Conservation (phyloP, 2,329 filamentous ascomycete species). For the Aspergillus puulaauensis region DNA sequence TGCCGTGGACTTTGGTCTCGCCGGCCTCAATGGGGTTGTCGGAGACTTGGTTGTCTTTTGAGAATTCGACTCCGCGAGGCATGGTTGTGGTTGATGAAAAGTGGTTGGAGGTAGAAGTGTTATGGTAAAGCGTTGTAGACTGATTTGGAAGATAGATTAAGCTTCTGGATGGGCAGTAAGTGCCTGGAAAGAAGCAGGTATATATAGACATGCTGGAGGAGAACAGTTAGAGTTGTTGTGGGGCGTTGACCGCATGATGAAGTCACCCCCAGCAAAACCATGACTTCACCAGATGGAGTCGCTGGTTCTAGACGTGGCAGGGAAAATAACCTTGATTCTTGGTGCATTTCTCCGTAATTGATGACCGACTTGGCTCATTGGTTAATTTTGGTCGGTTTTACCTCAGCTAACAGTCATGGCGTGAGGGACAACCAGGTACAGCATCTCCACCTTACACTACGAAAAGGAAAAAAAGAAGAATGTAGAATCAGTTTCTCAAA, state of each 20-base stretch:
- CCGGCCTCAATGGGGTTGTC: conserved; percentile 41
- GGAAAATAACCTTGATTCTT: background rate
- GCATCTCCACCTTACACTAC: background rate
- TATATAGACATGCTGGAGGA: background rate
- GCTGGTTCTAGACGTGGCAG: too few relatives aligned
- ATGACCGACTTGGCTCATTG: background rate
- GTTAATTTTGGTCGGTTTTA: too few relatives aligned
- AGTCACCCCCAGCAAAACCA: background rate
- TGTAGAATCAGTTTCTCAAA: background rate
- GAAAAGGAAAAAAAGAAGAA: background rate
- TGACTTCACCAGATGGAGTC: background rate
- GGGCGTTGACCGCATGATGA: background rate
- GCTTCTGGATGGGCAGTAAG: background rate
- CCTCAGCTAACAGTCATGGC: too few relatives aligned
- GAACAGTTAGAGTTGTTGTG: background rate
- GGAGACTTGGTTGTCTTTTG: conserved; percentile 35
- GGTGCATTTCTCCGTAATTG: background rate
- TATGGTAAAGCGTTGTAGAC: too few relatives aligned
- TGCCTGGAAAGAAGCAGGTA: background rate
- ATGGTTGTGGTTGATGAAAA: conserved; percentile 19
- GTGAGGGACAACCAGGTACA: background rate
- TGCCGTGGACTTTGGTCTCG: conserved; percentile 36
- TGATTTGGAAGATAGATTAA: background rate
- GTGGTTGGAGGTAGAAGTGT: background rate
- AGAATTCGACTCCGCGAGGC: conserved; percentile 43